phyloP scores from a whole-genome alignment of 192 early-diverging fungal species.

The Entomortierella beljakovae region DNA sequence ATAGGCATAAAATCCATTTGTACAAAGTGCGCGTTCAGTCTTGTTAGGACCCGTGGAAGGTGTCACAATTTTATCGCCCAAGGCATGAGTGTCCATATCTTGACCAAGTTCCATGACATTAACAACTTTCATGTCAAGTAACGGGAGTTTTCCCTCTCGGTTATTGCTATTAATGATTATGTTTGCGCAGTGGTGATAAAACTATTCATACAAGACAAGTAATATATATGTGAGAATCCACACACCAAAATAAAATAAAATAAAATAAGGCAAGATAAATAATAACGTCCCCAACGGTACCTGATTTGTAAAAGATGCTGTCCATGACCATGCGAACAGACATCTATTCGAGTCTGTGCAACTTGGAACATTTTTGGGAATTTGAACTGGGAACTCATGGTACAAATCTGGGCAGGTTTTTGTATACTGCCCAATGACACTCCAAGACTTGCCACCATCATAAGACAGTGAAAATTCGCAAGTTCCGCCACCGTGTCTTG shows the following conservation, averaged over 20 bases:
- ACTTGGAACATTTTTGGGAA: neutral
- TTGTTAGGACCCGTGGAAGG: neutral
- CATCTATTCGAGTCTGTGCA: neutral
- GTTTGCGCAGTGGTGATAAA: neutral
- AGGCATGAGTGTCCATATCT: neutral
- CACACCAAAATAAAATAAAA: neutral
- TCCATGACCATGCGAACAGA: neutral
- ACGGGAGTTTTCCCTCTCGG: neutral
- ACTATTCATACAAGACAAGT: neutral
- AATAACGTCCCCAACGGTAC: too few species aligned
- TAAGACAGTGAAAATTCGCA: neutral
- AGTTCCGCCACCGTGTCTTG: neutral
- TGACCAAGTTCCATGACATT: neutral
- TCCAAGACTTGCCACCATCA: neutral
- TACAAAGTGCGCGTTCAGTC: neutral
- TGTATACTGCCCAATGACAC: conserved; percentile 1
- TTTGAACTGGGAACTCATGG: neutral
- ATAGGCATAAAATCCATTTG: neutral
- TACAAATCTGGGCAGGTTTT: neutral
- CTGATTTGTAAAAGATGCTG: neutral
- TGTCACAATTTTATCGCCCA: neutral
- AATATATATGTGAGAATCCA: neutral
- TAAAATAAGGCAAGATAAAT: neutral
- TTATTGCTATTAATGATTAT: neutral
- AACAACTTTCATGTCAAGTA: neutral